Percentiles rank a stretch among this genome's conserved stretches.
phyloP scores from a whole-genome alignment of 2,329 filamentous ascomycete genomes.

The Colletotrichum brevisporum region DNA sequence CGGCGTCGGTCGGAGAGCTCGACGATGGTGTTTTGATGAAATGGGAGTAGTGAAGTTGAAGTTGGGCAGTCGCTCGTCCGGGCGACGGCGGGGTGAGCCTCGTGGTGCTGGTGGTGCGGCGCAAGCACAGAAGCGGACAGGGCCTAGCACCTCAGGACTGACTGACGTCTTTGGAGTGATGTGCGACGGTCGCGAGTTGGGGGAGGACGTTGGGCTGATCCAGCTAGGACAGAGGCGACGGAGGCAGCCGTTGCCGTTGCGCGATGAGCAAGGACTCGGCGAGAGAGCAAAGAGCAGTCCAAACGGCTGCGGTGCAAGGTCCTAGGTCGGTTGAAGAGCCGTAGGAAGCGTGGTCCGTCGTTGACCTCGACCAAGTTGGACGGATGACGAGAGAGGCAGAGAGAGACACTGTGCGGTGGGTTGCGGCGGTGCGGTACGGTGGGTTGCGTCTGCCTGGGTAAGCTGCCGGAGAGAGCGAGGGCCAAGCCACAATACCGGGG shows the following conservation, averaged over 20 bases:
- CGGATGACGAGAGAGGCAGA: slow-evolving; percentile 14
- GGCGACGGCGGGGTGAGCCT: slow-evolving; percentile 34
- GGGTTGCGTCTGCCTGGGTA: slow-evolving; percentile 13
- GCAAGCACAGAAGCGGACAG: slow-evolving; percentile 7
- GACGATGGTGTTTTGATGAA: slow-evolving; percentile 13
- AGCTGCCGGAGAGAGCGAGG: slow-evolving; percentile 34
- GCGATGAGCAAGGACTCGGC: slow-evolving; percentile 11
- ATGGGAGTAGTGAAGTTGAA: slow-evolving; percentile 14
- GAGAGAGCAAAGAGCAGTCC: slow-evolving; percentile 2
- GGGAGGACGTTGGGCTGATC: slow-evolving; percentile 29
- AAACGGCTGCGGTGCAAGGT: slow-evolving; percentile 2
- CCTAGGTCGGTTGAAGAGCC: neutral
- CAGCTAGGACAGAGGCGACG: slow-evolving; percentile 13
- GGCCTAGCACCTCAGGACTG: slow-evolving; percentile 13
- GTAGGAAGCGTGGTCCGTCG: slow-evolving; percentile 13
- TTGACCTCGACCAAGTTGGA: neutral
- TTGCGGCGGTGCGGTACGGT: slow-evolving; percentile 3
- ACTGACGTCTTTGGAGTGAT: slow-evolving; percentile 38
- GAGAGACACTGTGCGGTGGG: slow-evolving; percentile 17
- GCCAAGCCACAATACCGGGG: slow-evolving; percentile 40
- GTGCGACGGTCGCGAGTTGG: slow-evolving; percentile 21
- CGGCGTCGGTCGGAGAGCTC: slow-evolving; percentile 2
- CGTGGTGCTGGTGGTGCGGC: slow-evolving; percentile 28
- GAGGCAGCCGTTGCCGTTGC: slow-evolving; percentile 25
- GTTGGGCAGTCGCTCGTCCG: slow-evolving; percentile 27